phyloP scores from a whole-genome alignment of 345 rosid species.

The Eucalyptus tenuipes region DNA sequence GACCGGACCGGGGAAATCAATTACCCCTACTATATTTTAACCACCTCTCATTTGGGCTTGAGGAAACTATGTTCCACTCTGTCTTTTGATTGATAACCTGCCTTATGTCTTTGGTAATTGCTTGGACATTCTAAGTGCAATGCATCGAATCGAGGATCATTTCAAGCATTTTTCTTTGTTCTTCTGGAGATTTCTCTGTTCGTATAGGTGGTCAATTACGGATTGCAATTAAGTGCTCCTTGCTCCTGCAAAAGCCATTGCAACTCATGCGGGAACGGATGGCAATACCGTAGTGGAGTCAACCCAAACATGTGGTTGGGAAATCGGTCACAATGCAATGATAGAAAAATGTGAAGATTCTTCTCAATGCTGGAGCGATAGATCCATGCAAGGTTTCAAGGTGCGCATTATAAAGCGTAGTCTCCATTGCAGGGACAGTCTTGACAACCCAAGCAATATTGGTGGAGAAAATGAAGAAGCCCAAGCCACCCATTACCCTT shows the following conservation, averaged over 20 bases:
- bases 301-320: slow-evolving; percentile 41
- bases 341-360: slow-evolving; percentile 59
- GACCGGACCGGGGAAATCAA: too few species aligned
- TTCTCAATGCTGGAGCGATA: slow-evolving; percentile 44
- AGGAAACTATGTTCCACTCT: background rate
- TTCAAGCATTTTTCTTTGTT: background rate
- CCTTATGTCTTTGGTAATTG: background rate
- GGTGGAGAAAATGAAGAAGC: too few species aligned
- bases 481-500: too few species aligned
- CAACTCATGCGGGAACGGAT: slow-evolving; percentile 59
- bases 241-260: slow-evolving; percentile 63
- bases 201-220: slow-evolving; percentile 27
- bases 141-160: background rate
- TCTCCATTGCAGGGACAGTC: too few species aligned
- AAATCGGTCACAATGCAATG: slow-evolving; percentile 74
- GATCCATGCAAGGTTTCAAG: slow-evolving; percentile 22
- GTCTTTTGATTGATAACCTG: background rate
- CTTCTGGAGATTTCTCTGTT: background rate
- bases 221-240: slow-evolving; percentile 66
- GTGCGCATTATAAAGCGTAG: too few species aligned
- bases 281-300: slow-evolving; percentile 68
- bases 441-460: too few species aligned
- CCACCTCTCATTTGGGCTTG: background rate
- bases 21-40: fast-evolving
- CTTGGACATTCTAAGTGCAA: background rate